A percentile compares a stretch with the other conserved stretches of the same genome.
Evolutionary conservation across 805 yeast genomes (phyloP).

Genomic region (Barnettozyma californica): DNA sequence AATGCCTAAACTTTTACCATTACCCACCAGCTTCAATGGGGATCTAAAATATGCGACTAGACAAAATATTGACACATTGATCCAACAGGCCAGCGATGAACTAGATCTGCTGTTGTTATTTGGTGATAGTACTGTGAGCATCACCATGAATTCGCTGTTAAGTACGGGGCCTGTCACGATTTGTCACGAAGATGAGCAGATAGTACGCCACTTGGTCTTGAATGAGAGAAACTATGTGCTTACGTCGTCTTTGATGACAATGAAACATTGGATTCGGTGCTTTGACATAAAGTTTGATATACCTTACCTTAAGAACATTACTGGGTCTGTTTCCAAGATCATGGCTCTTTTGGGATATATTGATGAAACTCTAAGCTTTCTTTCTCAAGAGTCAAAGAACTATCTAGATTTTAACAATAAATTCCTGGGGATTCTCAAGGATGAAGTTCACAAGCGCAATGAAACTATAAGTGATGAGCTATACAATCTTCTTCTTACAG

Average conservation of each 20-base stretch:
- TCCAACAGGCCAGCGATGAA: conserved; percentile 18
- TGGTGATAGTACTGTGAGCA: conserved; percentile 20
- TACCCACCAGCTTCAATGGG: conserved; percentile 18
- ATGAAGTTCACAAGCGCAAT: conserved; percentile 26
- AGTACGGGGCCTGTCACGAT: conserved; percentile 22
- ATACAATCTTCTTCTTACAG: conserved; percentile 47
- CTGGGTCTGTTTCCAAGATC: conserved; percentile 17
- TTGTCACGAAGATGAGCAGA: conserved; percentile 17
- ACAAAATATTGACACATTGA: conserved; percentile 26
- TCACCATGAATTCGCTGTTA: conserved; percentile 32
- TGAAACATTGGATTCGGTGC: conserved; percentile 16
- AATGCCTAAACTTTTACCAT: conserved; percentile 34
- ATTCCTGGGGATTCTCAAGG: conserved; percentile 31
- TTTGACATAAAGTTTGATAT: conserved; percentile 12
- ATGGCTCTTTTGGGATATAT: conserved; percentile 28
- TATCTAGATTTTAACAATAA: conserved; percentile 34
- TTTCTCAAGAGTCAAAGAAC: conserved; percentile 29
- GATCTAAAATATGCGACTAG: conserved; percentile 22
- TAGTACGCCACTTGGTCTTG: conserved; percentile 11
- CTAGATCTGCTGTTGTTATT: conserved; percentile 26
- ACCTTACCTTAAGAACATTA: conserved; percentile 14
- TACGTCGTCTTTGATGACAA: conserved; percentile 19
- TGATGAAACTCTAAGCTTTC: conserved; percentile 27
- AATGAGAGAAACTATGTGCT: conserved; percentile 15
- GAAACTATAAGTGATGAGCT: conserved; percentile 34